Conservation (phyloP, 2,329 filamentous ascomycete genomes). For the Trichophyton benhamiae region DNA sequence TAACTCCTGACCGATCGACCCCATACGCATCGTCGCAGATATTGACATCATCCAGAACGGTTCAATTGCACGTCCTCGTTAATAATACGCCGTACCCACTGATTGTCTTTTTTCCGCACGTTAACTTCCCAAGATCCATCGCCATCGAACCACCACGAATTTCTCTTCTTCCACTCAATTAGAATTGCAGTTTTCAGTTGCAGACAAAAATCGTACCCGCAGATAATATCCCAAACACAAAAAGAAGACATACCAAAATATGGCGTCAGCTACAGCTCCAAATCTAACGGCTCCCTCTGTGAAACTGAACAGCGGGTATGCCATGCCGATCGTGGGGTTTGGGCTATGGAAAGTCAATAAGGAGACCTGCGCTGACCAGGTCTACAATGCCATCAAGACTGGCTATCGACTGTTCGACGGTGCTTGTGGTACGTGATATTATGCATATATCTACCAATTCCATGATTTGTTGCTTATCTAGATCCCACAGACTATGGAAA, state of each 20-base stretch:
- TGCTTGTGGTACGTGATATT: conserved; percentile 38
- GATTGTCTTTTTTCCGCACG: no score
- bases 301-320: conserved; percentile 20
- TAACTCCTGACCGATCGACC: no score
- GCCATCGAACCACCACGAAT: no score
- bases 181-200: no score
- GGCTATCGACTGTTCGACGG: conserved; percentile 51
- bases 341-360: conserved; percentile 72
- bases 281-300: conserved; percentile 6
- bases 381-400: conserved; percentile 59
- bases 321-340: conserved; percentile 35
- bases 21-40: not conserved
- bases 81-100: no score
- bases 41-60: not conserved
- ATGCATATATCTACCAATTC: not conserved
- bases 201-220: not conserved
- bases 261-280: not conserved
- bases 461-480: not conserved
- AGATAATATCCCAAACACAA: not conserved
- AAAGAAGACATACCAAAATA: not conserved
- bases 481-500: conserved; percentile 61
- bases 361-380: conserved; percentile 57
- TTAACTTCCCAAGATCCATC: no score
- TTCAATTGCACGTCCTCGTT: no score
- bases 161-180: no score